Evolutionary conservation across 176 grass and related monocot genomes (phyloP).

Genomic region (Metroxylon sagu): DNA sequence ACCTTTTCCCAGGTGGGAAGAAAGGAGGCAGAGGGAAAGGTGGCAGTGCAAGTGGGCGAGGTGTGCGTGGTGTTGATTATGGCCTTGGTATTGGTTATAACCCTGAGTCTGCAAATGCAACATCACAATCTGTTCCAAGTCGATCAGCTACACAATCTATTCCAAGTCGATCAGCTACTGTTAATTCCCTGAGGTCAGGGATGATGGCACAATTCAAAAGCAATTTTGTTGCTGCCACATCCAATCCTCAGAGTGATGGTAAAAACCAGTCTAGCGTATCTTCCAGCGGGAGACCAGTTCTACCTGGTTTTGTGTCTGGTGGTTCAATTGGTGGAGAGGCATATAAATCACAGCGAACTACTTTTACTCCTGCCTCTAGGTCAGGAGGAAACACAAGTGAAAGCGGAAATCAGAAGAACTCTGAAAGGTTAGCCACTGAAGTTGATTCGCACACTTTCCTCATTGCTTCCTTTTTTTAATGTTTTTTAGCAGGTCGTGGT

Average conservation of each 20-base stretch:
- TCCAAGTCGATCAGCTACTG: constrained; percentile 30
- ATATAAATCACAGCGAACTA: constrained; percentile 16
- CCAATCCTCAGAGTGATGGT: constrained; percentile 31
- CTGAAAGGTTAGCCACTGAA: constrained; percentile 46
- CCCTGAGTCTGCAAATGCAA: constrained; percentile 40
- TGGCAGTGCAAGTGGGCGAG: constrained; percentile 44
- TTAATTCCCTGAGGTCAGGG: constrained; percentile 62
- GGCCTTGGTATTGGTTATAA: constrained; percentile 87
- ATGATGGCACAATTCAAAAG: constrained; percentile 87
- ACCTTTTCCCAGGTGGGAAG: constrained; percentile 57
- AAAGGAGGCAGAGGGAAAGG: constrained; percentile 72
- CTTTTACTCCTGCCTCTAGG: constrained; percentile 29
- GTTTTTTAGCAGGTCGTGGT: neutral
- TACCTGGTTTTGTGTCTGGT: constrained; percentile 86
- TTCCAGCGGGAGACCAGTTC: constrained; percentile 39
- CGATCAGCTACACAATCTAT: constrained; percentile 24
- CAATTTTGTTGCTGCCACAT: constrained; percentile 76
- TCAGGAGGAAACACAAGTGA: constrained; percentile 31
- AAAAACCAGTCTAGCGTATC: constrained; percentile 8
- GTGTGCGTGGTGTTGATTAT: constrained; percentile 94
- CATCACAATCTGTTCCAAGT: constrained; percentile 41
- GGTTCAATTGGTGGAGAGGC: constrained; percentile 68
- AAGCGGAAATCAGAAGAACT: constrained; percentile 35
- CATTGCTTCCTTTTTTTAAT: neutral
- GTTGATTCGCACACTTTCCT: neutral